A percentile compares a stretch with the other conserved stretches of the same genome.
These are phyloP conservation scores for Fusarium staphyleae DNA, from an alignment of 2,329 filamentous ascomycete genomes.

Conservation along the genomic window DNA sequence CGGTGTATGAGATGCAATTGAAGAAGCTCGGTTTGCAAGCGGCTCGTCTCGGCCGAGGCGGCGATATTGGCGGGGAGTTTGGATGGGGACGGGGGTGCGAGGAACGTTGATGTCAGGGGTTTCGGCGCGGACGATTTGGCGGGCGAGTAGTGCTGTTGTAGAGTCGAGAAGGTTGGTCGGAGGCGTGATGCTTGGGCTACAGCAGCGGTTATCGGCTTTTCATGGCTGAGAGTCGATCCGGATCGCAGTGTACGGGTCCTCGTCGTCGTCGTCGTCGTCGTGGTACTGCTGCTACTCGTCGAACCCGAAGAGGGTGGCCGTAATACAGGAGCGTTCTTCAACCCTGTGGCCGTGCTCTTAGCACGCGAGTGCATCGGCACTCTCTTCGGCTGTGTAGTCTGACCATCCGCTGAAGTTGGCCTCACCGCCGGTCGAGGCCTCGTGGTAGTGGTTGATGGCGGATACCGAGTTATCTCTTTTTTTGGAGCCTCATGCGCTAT, in stretches of 20 bases:
- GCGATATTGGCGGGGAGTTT: slow-evolving; percentile 68
- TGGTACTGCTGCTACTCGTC: slow-evolving; percentile 30
- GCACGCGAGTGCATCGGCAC: slow-evolving; percentile 41
- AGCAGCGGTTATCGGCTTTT: slow-evolving; percentile 27
- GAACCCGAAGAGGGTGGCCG: slow-evolving; percentile 43
- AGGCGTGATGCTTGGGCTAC: slow-evolving; percentile 42
- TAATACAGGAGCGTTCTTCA: slow-evolving; percentile 39
- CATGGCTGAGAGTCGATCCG: slow-evolving; percentile 28
- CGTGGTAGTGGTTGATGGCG: slow-evolving; percentile 46
- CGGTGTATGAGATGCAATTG: slow-evolving; percentile 71
- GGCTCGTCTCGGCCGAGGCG: slow-evolving; percentile 63
- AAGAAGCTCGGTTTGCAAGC: slow-evolving; percentile 69
- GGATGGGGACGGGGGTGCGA: slow-evolving; percentile 67
- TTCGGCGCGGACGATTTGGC: slow-evolving; percentile 68
- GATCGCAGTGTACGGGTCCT: slow-evolving; percentile 28
- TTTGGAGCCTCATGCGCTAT: slow-evolving; percentile 21
- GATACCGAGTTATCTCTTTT: slow-evolving; percentile 44
- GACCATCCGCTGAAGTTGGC: slow-evolving; percentile 44
- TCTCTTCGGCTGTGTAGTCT: slow-evolving; percentile 32
- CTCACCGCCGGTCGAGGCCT: slow-evolving; percentile 40
- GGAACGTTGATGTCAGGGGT: slow-evolving; percentile 63
- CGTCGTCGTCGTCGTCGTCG: slow-evolving; percentile 25
- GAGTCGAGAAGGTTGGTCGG: slow-evolving; percentile 65
- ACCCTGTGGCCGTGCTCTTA: slow-evolving; percentile 44
- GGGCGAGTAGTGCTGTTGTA: slow-evolving; percentile 73